A percentile compares a stretch with the other conserved stretches of the same genome.
These are phyloP conservation scores for Diplodia seriata DNA, from an alignment of 2,329 filamentous ascomycete species.

Conservation along the genomic window DNA sequence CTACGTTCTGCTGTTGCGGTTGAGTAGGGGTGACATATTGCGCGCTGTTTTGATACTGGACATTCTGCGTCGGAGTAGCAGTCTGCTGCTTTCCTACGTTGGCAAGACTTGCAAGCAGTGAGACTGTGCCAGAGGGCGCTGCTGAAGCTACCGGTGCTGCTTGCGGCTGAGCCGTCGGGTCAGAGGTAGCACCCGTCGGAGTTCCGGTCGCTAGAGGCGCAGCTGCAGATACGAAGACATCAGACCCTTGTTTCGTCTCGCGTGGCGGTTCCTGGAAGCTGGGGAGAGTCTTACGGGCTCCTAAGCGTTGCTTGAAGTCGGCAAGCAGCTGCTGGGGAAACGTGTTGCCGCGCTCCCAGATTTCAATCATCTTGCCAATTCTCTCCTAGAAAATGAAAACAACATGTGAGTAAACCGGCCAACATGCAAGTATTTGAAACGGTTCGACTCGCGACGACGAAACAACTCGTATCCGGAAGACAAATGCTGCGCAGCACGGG, in stretches of 20 bases:
- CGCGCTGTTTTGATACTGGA: conserved; percentile 14
- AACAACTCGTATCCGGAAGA: neutral
- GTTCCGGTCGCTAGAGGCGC: conserved; percentile 12
- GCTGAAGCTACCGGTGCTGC: conserved; percentile 37
- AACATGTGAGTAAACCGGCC: conserved; percentile 21
- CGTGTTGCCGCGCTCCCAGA: conserved; percentile 95
- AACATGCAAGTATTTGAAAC: neutral
- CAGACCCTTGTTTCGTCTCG: conserved; percentile 32
- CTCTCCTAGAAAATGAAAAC: conserved; percentile 70
- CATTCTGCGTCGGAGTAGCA: conserved; percentile 28
- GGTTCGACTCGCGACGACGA: neutral
- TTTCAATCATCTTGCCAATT: conserved; percentile 92
- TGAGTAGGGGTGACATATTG: conserved; percentile 27
- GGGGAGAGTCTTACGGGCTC: conserved; percentile 26
- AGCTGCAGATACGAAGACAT: conserved; percentile 34
- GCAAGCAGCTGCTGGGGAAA: conserved; percentile 81
- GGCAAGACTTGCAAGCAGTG: conserved; percentile 46
- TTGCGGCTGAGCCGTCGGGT: conserved; percentile 38
- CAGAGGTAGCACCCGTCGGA: conserved; percentile 32
- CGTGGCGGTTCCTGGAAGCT: neutral
- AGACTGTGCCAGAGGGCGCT: conserved; percentile 40
- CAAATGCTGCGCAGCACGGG: conserved; percentile 33
- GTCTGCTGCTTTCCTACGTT: conserved; percentile 41
- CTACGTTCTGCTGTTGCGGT: conserved; percentile 33
- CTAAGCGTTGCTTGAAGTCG: conserved; percentile 72